Evolutionary conservation across 148 eudicot genomes (phyloP).

Genomic region (Rhododendron griersonianum): DNA sequence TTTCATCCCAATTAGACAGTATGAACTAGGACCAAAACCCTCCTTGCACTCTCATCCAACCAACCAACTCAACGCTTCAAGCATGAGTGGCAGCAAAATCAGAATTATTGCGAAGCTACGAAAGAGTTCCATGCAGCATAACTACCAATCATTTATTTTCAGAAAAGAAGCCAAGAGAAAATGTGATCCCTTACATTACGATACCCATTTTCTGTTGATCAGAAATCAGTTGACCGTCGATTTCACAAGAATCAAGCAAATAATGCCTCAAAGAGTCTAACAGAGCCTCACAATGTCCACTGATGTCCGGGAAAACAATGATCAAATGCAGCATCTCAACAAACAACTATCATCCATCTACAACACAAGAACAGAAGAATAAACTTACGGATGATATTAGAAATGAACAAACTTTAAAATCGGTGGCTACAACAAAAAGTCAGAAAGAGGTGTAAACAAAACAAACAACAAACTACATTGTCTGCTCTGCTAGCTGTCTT

Average conservation of each 20-base stretch:
- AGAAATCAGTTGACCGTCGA: neutral
- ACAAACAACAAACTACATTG: neutral
- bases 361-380: slow-evolving; percentile 33
- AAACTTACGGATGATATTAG: slow-evolving; percentile 21
- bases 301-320: slow-evolving; percentile 37
- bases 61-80: neutral
- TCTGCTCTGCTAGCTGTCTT: neutral
- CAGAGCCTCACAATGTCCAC: slow-evolving; percentile 18
- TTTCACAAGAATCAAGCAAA: slow-evolving; percentile 5
- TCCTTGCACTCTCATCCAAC: neutral
- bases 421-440: neutral
- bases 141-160: neutral
- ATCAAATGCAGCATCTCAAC: slow-evolving; percentile 40
- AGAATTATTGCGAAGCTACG: neutral
- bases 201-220: neutral
- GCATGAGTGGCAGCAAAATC: slow-evolving; percentile 2
- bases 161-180: neutral
- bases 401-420: slow-evolving; percentile 3
- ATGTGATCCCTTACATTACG: slow-evolving; percentile 1
- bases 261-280: neutral
- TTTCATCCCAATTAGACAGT: neutral
- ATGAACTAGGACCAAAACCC: neutral
- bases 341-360: slow-evolving; percentile 75
- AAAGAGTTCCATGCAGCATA: neutral
- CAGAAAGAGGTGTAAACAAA: neutral